phyloP scores from a whole-genome alignment of 2,329 filamentous ascomycete genomes.

The Aspergillus candidus region DNA sequence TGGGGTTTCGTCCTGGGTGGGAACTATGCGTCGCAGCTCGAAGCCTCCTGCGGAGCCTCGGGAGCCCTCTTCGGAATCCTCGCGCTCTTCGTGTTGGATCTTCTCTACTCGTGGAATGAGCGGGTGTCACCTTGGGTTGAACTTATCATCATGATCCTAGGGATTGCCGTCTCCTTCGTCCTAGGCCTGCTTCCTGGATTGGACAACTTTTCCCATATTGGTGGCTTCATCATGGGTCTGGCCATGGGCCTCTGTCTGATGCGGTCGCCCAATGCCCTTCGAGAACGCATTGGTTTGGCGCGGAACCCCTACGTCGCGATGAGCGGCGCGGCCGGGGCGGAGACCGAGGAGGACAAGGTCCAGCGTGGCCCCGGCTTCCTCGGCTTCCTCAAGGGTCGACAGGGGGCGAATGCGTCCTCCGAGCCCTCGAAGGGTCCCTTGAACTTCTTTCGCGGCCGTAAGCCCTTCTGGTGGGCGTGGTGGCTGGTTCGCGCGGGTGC shows the following conservation, averaged over 20 bases:
- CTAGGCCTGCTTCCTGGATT: slow-evolving; percentile 85
- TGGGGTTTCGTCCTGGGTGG: slow-evolving; percentile 94
- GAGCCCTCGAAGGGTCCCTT: slow-evolving; percentile 22
- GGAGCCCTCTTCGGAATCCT: slow-evolving; percentile 88
- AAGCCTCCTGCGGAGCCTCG: slow-evolving; percentile 82
- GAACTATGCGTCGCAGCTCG: slow-evolving; percentile 78
- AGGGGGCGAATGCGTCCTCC: slow-evolving; percentile 50
- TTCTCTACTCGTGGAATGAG: slow-evolving; percentile 87
- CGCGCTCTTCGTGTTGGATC: slow-evolving; percentile 77
- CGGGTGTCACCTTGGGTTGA: slow-evolving; percentile 72
- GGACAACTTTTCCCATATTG: slow-evolving; percentile 97
- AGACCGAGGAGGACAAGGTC: slow-evolving; percentile 33
- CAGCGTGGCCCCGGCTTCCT: slow-evolving; percentile 58
- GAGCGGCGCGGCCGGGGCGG: slow-evolving; percentile 40
- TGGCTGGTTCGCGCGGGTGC: slow-evolving; percentile 79
- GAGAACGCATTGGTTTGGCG: slow-evolving; percentile 65
- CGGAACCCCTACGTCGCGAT: slow-evolving; percentile 66
- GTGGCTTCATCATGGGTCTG: slow-evolving; percentile 88
- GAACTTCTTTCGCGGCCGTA: slow-evolving; percentile 85
- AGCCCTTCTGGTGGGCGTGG: slow-evolving; percentile 95
- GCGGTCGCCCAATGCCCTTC: slow-evolving; percentile 76
- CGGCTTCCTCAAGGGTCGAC: slow-evolving; percentile 34
- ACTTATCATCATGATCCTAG: slow-evolving; percentile 77
- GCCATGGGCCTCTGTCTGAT: slow-evolving; percentile 80
- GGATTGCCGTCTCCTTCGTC: slow-evolving; percentile 84